A percentile compares a stretch with the other conserved stretches of the same genome.
Evolutionary conservation across 2,329 filamentous ascomycete species (phyloP).

Genomic region (Helotiales sp.): DNA sequence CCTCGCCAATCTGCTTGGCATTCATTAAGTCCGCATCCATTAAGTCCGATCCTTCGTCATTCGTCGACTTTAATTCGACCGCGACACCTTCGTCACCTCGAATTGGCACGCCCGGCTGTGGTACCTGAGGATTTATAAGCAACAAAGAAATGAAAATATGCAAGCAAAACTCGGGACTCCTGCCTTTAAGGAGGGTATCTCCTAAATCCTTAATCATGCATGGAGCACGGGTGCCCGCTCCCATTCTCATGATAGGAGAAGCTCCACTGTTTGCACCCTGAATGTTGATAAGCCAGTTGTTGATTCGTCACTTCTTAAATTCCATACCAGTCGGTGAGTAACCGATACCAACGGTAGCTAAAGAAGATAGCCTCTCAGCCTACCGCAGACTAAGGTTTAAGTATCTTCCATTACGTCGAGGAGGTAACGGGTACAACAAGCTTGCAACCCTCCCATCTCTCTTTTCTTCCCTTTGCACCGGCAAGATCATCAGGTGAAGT

Average conservation of each 20-base stretch:
- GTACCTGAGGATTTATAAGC: neutral
- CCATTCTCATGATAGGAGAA: neutral
- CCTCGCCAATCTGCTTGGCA: neutral
- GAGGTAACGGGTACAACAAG: neutral
- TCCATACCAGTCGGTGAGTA: neutral
- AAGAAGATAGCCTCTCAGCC: neutral
- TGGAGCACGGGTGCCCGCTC: neutral
- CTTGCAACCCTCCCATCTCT: neutral
- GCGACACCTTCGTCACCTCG: neutral
- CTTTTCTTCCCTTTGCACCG: neutral
- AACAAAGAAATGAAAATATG: no score
- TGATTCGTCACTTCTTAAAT: neutral
- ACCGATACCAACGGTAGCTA: neutral
- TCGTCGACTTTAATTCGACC: neutral
- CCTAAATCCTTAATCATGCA: neutral
- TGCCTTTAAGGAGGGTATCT: neutral
- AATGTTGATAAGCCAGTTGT: neutral
- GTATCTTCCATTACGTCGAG: neutral
- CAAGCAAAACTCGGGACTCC: neutral
- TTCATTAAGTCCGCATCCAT: no score
- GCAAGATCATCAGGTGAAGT: neutral
- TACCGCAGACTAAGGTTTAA: neutral
- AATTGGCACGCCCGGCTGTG: no score
- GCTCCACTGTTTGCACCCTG: neutral
- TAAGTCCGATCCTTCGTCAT: neutral